These are phyloP conservation scores for Entoloma clypeatum DNA, from an alignment of 1,284 basidiomycete species.

Conservation along the genomic window DNA sequence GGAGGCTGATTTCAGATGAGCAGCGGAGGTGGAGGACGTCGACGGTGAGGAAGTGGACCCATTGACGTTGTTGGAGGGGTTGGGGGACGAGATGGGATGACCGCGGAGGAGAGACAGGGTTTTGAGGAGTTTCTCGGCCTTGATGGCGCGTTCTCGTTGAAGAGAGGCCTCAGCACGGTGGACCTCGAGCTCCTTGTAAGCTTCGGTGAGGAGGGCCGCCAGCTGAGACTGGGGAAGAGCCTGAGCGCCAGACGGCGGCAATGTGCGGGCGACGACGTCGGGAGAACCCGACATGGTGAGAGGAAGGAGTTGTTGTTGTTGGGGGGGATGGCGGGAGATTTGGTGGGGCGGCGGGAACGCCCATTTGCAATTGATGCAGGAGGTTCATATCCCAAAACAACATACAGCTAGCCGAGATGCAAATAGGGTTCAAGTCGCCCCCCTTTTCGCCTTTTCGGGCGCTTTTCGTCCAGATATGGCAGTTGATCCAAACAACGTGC, in stretches of 20 bases:
- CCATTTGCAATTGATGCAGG: no score
- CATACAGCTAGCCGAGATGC: no score
- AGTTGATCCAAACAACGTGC: conserved; percentile 3
- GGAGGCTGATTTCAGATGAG: no score
- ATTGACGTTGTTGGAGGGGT: conserved; percentile 13
- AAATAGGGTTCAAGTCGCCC: background rate
- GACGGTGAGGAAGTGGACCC: no score
- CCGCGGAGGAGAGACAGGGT: conserved; percentile 16
- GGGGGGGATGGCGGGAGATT: background rate
- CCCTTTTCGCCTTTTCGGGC: conserved; percentile 3
- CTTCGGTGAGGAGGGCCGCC: conserved; percentile 49
- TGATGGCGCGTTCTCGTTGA: conserved; percentile 44
- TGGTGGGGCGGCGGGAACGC: no score
- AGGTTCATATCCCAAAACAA: conserved; percentile 8
- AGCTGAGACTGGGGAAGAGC: conserved; percentile 39
- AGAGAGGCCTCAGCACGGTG: conserved; percentile 47
- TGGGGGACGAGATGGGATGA: conserved; percentile 18
- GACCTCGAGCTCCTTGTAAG: conserved; percentile 47
- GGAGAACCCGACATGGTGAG: conserved; percentile 3
- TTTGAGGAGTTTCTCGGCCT: conserved; percentile 43
- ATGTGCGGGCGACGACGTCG: background rate
- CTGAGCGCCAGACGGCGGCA: background rate
- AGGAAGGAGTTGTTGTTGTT: conserved; percentile 9
- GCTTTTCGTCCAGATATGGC: conserved; percentile 14
- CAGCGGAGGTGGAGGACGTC: conserved; percentile 11